A percentile compares a stretch with the other conserved stretches of the same genome.
Evolutionary conservation across 805 yeast genomes (phyloP).

Genomic region (Grigorovia jiainica): DNA sequence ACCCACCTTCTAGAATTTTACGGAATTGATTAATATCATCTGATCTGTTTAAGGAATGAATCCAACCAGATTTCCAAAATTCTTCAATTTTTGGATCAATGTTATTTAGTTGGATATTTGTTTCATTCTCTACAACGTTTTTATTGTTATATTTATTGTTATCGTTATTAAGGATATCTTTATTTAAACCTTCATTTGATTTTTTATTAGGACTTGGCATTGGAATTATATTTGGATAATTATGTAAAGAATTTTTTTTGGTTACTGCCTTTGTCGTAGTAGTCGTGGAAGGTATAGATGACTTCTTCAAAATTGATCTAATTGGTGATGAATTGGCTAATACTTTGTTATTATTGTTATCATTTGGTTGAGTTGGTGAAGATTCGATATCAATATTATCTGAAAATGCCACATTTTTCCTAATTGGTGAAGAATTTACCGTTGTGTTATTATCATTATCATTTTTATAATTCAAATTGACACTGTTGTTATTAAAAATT

Average conservation of each 20-base stretch:
- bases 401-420: slow-evolving; percentile 25
- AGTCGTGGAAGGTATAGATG: not conserved
- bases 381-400: slow-evolving; percentile 17
- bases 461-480: not conserved
- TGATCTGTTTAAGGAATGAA: slow-evolving; percentile 15
- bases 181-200: not conserved
- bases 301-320: slow-evolving; percentile 18
- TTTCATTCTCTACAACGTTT: no score
- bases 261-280: not conserved
- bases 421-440: slow-evolving; percentile 14
- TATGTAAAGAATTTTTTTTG: not conserved
- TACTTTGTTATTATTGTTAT: not conserved
- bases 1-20: slow-evolving; percentile 19
- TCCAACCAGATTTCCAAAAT: slow-evolving; percentile 25
- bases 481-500: no score
- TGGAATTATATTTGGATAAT: not conserved
- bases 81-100: slow-evolving; percentile 9
- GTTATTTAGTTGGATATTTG: not conserved
- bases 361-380: slow-evolving; percentile 13
- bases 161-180: not conserved
- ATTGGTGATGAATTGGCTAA: slow-evolving; percentile 5
- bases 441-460: not conserved
- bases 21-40: slow-evolving; percentile 17
- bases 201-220: no score
- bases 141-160: not conserved